phyloP scores from a whole-genome alignment of 1,284 basidiomycete species.

The Ustilago sp. region DNA sequence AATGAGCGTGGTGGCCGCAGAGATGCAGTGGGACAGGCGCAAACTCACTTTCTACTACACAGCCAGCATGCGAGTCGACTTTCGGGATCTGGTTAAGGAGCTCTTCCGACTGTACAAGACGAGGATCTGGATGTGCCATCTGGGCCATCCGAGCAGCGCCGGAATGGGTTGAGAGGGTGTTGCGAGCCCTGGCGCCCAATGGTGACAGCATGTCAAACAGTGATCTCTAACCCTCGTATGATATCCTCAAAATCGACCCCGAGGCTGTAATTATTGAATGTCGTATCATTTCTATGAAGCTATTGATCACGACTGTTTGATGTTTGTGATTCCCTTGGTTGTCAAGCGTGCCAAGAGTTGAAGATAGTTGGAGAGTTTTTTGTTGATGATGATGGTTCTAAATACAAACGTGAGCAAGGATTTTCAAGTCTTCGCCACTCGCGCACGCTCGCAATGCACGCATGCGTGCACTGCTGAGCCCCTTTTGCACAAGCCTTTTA shows the following conservation, averaged over 20 bases:
- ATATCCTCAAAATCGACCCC: background rate
- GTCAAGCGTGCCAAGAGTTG: too few relatives aligned
- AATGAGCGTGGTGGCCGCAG: constrained; percentile 97
- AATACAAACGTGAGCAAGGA: too few relatives aligned
- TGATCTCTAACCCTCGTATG: background rate
- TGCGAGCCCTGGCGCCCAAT: background rate
- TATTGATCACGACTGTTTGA: background rate
- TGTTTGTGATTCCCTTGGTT: background rate
- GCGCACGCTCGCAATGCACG: too few relatives aligned
- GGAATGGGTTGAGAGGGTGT: constrained; percentile 32
- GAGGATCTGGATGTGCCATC: constrained; percentile 62
- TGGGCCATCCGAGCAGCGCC: constrained; percentile 52
- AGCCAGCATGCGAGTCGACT: constrained; percentile 95
- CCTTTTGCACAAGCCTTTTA: too few relatives aligned
- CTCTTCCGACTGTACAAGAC: constrained; percentile 77
- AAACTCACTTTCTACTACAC: constrained; percentile 98
- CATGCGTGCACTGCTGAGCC: too few relatives aligned
- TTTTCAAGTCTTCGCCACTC: too few relatives aligned
- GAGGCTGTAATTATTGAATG: background rate
- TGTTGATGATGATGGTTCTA: too few relatives aligned
- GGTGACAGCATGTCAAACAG: background rate
- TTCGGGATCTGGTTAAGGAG: constrained; percentile 92
- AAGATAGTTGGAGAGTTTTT: too few relatives aligned
- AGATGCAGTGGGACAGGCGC: constrained; percentile 89
- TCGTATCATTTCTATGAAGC: background rate